Evolutionary conservation across 192 early-diverging fungal genomes (phyloP).

Genomic region (Coemansia furcata): DNA sequence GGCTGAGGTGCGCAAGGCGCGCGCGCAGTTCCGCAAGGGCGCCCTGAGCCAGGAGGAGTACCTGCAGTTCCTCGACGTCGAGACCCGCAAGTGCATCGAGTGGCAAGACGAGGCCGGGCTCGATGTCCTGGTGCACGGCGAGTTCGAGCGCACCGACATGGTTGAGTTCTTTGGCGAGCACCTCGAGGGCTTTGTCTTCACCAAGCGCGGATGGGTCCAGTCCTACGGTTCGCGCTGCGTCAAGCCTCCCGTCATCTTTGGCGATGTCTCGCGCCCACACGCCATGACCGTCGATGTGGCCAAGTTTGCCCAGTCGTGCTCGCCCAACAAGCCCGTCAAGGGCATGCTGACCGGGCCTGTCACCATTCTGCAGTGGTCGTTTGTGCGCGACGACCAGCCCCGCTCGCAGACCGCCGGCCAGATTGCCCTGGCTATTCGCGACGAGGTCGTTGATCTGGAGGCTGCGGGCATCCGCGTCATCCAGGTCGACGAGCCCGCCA

Average conservation of each 20-base stretch:
- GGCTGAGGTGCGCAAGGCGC: constrained; percentile 90
- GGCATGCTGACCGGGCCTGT: constrained; percentile 99
- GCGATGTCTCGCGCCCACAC: constrained; percentile 86
- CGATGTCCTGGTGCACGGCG: constrained; percentile 97
- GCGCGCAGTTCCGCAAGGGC: constrained; percentile 88
- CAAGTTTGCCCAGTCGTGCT: constrained; percentile 84
- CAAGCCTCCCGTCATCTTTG: constrained; percentile 97
- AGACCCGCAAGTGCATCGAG: constrained; percentile 80
- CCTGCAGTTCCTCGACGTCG: constrained; percentile 76
- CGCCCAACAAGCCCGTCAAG: constrained; percentile 86
- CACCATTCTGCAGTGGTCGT: constrained; percentile 98
- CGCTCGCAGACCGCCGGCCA: constrained; percentile 79
- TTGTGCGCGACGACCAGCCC: constrained; percentile 96
- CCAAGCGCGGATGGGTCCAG: constrained; percentile 96
- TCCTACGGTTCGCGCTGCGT: constrained; percentile 95
- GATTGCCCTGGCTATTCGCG: constrained; percentile 91
- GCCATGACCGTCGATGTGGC: constrained; percentile 92
- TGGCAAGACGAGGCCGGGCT: constrained; percentile 88
- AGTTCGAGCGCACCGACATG: constrained; percentile 95
- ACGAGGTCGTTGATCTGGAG: constrained; percentile 95
- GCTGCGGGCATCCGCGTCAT: constrained; percentile 87
- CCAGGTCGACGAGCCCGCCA: constrained; percentile 99
- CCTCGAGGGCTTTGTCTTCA: constrained; percentile 91
- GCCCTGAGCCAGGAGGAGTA: constrained; percentile 67
- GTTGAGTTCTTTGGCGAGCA: constrained; percentile 98